phyloP scores from a whole-genome alignment of 106 monocot species.

The Dendrobium officinale region DNA sequence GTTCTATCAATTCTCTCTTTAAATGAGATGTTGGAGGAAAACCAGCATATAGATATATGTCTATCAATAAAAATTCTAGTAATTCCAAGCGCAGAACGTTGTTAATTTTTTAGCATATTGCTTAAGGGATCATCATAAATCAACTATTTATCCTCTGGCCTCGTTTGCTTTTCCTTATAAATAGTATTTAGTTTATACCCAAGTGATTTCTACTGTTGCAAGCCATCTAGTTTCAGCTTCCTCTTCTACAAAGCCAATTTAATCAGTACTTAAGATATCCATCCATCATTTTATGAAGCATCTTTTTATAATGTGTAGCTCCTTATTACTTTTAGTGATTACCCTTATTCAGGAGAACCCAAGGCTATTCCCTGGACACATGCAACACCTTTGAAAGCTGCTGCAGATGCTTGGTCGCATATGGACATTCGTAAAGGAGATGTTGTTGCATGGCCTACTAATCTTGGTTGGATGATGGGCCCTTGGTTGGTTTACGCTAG shows the following conservation, averaged over 20 bases:
- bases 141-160: background rate
- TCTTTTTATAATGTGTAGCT: background rate
- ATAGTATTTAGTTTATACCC: background rate
- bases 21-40: background rate
- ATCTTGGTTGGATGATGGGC: conserved; percentile 99
- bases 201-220: conserved; percentile 1
- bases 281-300: background rate
- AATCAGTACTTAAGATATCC: background rate
- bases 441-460: conserved; percentile 97
- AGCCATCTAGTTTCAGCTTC: background rate
- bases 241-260: background rate
- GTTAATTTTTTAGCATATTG: background rate
- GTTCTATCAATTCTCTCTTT: background rate
- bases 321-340: conserved; percentile 1
- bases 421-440: conserved; percentile 88
- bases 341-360: conserved; percentile 61
- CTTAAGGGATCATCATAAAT: background rate
- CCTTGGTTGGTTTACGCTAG: conserved; percentile 97
- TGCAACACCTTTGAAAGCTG: conserved; percentile 84
- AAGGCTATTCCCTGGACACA: conserved; percentile 99
- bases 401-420: conserved; percentile 93
- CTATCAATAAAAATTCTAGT: background rate
- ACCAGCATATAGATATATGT: background rate
- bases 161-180: background rate
- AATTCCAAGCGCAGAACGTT: background rate